Conservation (phyloP, 108 stramenopile species). For the Fistulifera solaris region DNA sequence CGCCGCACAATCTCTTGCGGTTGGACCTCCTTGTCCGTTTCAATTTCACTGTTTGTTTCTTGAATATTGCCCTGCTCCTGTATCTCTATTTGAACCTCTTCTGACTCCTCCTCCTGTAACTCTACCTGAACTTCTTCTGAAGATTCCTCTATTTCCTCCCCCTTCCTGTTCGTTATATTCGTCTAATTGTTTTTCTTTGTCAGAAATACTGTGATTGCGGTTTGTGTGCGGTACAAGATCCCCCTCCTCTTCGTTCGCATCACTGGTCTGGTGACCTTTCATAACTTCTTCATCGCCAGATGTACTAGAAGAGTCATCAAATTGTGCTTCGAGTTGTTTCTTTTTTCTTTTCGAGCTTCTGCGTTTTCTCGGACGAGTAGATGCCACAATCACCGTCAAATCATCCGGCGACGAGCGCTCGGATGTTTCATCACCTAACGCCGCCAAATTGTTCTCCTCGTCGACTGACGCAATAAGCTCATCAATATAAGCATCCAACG, state of each 20-base stretch:
- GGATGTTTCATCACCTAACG: no score
- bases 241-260: neutral
- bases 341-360: neutral
- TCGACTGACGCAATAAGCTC: constrained; percentile 6
- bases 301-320: neutral
- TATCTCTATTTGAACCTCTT: neutral
- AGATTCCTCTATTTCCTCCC: neutral
- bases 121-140: constrained; percentile 1
- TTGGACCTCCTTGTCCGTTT: neutral
- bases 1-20: constrained; percentile 2
- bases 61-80: constrained; percentile 1
- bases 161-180: neutral
- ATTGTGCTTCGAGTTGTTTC: neutral
- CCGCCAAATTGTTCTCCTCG: neutral
- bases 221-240: neutral
- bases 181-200: constrained; percentile 6
- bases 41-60: constrained; percentile 2
- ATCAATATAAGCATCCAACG: constrained; percentile 18
- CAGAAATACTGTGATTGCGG: neutral
- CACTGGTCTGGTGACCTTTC: no score
- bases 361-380: no score
- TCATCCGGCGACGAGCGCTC: no score
- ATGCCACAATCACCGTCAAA: no score
- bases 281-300: no score
- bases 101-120: neutral